These are phyloP conservation scores for Candida dajiaensis DNA, from an alignment of 805 yeast genomes.

Conservation along the genomic window DNA sequence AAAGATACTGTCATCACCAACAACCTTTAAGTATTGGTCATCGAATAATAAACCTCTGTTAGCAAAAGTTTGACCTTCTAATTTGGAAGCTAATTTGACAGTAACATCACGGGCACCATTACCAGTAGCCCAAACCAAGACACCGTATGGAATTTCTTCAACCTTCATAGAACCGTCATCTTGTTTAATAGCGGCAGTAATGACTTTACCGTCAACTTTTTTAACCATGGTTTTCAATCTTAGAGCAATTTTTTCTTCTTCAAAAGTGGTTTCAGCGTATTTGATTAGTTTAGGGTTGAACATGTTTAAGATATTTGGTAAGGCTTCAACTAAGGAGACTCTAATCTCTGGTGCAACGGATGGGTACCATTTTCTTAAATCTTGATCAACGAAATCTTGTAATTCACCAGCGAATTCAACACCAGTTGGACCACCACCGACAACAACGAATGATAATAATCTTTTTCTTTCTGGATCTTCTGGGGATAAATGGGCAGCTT, in stretches of 20 bases:
- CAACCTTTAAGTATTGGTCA: constrained; percentile 65
- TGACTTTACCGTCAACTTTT: constrained; percentile 66
- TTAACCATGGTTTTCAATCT: constrained; percentile 85
- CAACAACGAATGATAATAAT: constrained; percentile 81
- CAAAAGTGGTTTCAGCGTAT: constrained; percentile 77
- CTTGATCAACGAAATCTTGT: constrained; percentile 91
- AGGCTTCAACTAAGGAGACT: constrained; percentile 83
- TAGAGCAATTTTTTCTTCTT: constrained; percentile 62
- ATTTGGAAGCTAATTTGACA: constrained; percentile 54
- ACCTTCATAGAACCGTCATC: constrained; percentile 57
- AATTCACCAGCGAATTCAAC: constrained; percentile 96
- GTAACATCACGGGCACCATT: constrained; percentile 81
- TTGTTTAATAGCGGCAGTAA: constrained; percentile 62
- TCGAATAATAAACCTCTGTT: constrained; percentile 87
- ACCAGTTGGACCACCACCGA: constrained; percentile 99
- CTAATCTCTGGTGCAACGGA: constrained; percentile 74
- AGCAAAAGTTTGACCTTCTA: constrained; percentile 76
- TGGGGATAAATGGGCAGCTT: constrained; percentile 74
- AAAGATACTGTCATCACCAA: constrained; percentile 71
- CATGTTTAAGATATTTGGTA: constrained; percentile 80
- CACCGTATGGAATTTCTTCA: constrained; percentile 77
- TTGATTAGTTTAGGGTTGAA: constrained; percentile 63
- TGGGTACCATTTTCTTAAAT: constrained; percentile 84
- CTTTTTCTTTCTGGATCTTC: constrained; percentile 74
- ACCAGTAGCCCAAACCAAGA: constrained; percentile 97